A percentile compares a stretch with the other conserved stretches of the same genome.
phyloP scores from a whole-genome alignment of 2,329 filamentous ascomycete species.

The Nigrospora oryzae region DNA sequence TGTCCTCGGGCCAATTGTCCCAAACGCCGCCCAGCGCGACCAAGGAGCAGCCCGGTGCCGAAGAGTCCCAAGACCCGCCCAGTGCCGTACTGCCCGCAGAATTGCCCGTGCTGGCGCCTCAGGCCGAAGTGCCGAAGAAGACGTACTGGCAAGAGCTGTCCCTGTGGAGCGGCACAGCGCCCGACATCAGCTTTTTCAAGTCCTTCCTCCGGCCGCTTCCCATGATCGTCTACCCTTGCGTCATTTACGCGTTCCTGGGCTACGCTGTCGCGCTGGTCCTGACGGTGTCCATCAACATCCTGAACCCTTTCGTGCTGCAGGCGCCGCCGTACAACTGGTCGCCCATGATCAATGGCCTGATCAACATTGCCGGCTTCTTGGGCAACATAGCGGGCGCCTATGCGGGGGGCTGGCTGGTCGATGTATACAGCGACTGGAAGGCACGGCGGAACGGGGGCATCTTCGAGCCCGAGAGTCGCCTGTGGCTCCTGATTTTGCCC shows the following conservation, averaged over 20 bases:
- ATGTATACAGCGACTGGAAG: slow-evolving; percentile 29
- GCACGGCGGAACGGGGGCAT: slow-evolving; percentile 30
- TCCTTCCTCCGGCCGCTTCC: slow-evolving; percentile 19
- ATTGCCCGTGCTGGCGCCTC: too few relatives aligned
- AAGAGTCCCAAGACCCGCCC: too few relatives aligned
- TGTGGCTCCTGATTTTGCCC: slow-evolving; percentile 30
- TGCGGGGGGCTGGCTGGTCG: slow-evolving; percentile 32
- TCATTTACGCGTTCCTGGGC: slow-evolving; percentile 19
- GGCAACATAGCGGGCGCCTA: slow-evolving; percentile 33
- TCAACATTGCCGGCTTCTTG: slow-evolving; percentile 23
- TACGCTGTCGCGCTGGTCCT: slow-evolving; percentile 20
- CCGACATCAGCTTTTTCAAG: slow-evolving; percentile 13
- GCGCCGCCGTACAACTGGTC: slow-evolving; percentile 21
- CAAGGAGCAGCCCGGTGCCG: too few relatives aligned
- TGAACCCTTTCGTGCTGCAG: slow-evolving; percentile 22
- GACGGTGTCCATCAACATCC: slow-evolving; percentile 20
- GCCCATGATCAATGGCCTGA: slow-evolving; percentile 19
- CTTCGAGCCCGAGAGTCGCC: slow-evolving; percentile 34
- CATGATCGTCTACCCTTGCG: slow-evolving; percentile 20
- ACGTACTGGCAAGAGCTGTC: slow-evolving; percentile 15
- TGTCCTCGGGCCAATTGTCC: too few relatives aligned
- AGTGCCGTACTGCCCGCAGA: too few relatives aligned
- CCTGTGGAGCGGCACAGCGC: slow-evolving; percentile 15
- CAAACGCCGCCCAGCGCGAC: too few relatives aligned
- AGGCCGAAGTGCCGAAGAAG: slow-evolving; percentile 10